Evolutionary conservation across 106 monocot genomes (phyloP).

Genomic region (Platanthera zijinensis): DNA sequence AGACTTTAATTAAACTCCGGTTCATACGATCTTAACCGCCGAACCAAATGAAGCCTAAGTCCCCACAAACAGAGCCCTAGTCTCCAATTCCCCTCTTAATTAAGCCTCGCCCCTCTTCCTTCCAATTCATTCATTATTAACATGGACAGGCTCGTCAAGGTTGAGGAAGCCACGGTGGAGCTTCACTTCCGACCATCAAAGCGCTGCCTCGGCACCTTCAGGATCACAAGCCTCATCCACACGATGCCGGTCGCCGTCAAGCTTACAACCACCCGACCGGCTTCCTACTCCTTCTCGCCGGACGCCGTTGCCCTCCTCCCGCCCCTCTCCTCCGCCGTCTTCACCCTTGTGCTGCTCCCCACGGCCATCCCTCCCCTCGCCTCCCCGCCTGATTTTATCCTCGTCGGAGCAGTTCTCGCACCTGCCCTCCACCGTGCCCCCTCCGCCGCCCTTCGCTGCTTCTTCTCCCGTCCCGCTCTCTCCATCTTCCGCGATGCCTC

Average conservation of each 20-base stretch:
- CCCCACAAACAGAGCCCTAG: not conserved
- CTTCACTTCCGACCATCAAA: slow-evolving; percentile 3
- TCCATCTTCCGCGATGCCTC: slow-evolving; percentile 17
- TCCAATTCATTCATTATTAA: not conserved
- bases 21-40: too few species aligned
- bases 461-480: slow-evolving; percentile 13
- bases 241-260: slow-evolving; percentile 12
- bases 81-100: not conserved
- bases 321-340: slow-evolving; percentile 16
- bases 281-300: slow-evolving; percentile 9
- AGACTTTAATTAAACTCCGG: too few species aligned
- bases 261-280: not conserved
- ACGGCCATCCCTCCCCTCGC: slow-evolving; percentile 5
- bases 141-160: slow-evolving; percentile 9
- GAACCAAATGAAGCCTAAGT: too few species aligned
- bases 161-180: not conserved
- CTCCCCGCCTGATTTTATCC: slow-evolving; percentile 14
- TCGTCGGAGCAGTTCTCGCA: slow-evolving; percentile 6
- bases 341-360: slow-evolving; percentile 14
- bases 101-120: not conserved
- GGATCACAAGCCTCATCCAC: slow-evolving; percentile 9
- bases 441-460: not conserved
- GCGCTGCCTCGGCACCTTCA: not conserved
- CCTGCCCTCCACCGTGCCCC: slow-evolving; percentile 8
- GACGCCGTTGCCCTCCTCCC: slow-evolving; percentile 7